phyloP scores from a whole-genome alignment of 495 filamentous ascomycete genomes.

The Penicillium alfredii region DNA sequence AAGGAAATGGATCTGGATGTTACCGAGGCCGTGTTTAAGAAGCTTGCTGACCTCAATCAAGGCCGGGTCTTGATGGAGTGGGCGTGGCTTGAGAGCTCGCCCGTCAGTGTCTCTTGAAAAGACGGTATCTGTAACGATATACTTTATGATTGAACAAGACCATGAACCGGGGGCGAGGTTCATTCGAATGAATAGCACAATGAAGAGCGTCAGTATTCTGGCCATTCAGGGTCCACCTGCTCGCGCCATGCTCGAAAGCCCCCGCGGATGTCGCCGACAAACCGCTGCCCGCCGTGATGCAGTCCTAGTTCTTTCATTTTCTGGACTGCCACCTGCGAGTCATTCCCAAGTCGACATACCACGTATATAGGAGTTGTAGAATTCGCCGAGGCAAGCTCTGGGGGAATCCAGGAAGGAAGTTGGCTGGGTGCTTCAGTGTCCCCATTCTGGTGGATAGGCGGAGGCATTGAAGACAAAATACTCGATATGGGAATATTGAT shows the following conservation, averaged over 20 bases:
- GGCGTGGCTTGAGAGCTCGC: constrained; percentile 53
- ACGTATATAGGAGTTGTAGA: constrained; percentile 55
- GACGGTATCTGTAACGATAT: too few relatives aligned
- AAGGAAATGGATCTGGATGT: constrained; percentile 61
- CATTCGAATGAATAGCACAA: constrained; percentile 4
- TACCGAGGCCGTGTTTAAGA: constrained; percentile 52
- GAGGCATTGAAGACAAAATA: constrained; percentile 34
- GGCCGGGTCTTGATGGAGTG: constrained; percentile 60
- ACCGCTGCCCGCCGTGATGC: constrained; percentile 49
- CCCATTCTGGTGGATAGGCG: constrained; percentile 2
- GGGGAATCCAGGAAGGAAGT: constrained; percentile 42
- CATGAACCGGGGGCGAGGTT: too few relatives aligned
- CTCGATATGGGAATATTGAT: constrained; percentile 71
- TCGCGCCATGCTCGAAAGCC: constrained; percentile 81
- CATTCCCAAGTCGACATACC: constrained; percentile 81
- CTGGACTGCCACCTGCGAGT: constrained; percentile 74
- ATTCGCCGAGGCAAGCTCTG: constrained; percentile 16
- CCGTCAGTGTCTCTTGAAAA: constrained; percentile 13
- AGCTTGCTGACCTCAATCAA: constrained; percentile 47
- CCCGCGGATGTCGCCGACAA: constrained; percentile 71
- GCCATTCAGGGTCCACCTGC: constrained; percentile 67
- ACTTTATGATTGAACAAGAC: too few relatives aligned
- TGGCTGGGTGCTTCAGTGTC: constrained; percentile 2
- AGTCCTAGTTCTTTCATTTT: constrained; percentile 63
- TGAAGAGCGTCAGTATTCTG: constrained; percentile 44